Base-by-base conservation (phyloP, 176 grass and related monocot genomes). In the Thalia dealbata region DNA sequence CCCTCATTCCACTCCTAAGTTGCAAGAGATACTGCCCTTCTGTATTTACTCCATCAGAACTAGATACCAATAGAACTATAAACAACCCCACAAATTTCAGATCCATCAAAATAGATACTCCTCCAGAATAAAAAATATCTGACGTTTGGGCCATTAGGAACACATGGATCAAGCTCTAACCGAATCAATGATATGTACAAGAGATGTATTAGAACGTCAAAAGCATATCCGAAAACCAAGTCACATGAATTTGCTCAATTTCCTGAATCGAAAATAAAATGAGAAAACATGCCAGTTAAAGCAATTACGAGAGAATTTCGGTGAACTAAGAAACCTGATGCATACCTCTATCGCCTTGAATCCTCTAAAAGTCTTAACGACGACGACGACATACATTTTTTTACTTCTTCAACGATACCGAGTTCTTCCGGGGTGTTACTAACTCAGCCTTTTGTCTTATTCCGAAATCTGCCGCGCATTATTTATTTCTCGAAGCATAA, bases 11-110 rank as follows among this genome's bases (percentile, higher is more conserved):
- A 75, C 45, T 85, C 82, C 89, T 99, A 16, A 99, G 74, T 28
- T 78, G 68, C 72, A 99, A 69, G 24, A 99, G 85, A 67, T 91
- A 86, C 73, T 77, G 48, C 24, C 88, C 95, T 80, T 99, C 95
- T 46, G 76, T 75, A 79, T 80, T 95, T 55, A 89, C 51, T 2
- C 79, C 85, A 60, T 86, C 71, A 48, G 64, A 82, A 61, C 67
- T 54, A 43, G 41, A 66, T 71, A 73, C 67, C 30, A 99, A 79
- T 75, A 95, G 72, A 30, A 86, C 79, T 60, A 58, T 46, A 71
- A 99, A 24, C n/a, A 81, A 4, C 54, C 82, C 70, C 32, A 78
- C 73, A 43, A 88, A 81, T 13, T 48, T 48, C 45, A 48, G 45
- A 48, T 0, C 45, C 67, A 84, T 76, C 52, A 81, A 30, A 74